A percentile compares a stretch with the other conserved stretches of the same genome.
Evolutionary conservation across 306 rosid species (phyloP).

Genomic region (Vicia sativa): DNA sequence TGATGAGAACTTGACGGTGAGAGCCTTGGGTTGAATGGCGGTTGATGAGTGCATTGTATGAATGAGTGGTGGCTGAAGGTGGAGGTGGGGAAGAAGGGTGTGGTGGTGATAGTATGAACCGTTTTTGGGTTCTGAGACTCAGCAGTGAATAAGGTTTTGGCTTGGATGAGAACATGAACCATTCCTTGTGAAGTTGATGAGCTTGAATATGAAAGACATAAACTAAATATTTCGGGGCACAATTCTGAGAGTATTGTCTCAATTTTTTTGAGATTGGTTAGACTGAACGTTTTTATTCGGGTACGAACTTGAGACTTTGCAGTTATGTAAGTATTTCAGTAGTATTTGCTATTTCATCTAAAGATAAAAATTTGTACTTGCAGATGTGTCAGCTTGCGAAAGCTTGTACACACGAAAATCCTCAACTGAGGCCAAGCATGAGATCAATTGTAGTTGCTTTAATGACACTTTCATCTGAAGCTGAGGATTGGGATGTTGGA

Average conservation of each 20-base stretch:
- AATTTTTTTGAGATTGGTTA: no score
- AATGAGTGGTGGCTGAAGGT: conserved; percentile 36
- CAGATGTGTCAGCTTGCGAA: conserved; percentile 72
- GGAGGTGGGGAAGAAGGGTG: conserved; percentile 11
- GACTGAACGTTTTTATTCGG: no score
- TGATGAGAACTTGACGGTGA: conserved; percentile 56
- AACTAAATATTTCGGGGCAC: no score
- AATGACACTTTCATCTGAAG: conserved; percentile 66
- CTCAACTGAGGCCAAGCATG: conserved; percentile 87
- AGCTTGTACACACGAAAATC: conserved; percentile 76
- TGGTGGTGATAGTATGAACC: conserved; percentile 6
- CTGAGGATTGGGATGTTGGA: conserved; percentile 76
- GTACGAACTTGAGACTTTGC: no score
- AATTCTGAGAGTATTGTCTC: no score
- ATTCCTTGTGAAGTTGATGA: conserved; percentile 23
- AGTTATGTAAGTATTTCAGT: no score
- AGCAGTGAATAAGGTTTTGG: no score
- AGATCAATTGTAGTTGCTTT: conserved; percentile 74
- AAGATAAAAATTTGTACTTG: not conserved
- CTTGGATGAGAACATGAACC: no score
- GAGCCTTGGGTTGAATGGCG: conserved; percentile 60
- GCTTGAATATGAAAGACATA: not conserved
- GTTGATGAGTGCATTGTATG: conserved; percentile 65
- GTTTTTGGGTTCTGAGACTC: no score
- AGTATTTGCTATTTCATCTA: no score